phyloP scores from a whole-genome alignment of 139 green algal species.

The Eudorina sp. region DNA sequence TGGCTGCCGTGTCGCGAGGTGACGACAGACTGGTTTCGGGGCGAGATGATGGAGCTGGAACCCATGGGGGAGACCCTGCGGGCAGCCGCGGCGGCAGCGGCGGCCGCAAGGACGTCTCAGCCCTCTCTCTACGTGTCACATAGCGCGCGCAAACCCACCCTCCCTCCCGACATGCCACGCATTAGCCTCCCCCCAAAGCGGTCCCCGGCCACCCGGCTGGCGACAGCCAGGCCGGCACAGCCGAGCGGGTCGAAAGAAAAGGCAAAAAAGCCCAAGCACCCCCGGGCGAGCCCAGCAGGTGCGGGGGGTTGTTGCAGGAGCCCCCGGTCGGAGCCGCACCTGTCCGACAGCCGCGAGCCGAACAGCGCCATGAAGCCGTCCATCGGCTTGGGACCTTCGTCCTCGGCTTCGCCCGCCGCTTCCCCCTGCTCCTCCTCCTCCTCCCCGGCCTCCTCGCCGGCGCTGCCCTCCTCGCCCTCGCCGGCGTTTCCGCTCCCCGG shows the following conservation, averaged over 20 bases:
- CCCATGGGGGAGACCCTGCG: slow-evolving; percentile 30
- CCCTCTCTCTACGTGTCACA: no score
- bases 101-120: no score
- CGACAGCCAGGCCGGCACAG: no score
- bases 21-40: slow-evolving; percentile 11
- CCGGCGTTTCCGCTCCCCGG: not conserved
- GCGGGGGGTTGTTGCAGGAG: no score
- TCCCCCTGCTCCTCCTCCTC: not conserved
- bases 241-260: no score
- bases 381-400: not conserved
- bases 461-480: slow-evolving; percentile 16
- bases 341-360: slow-evolving; percentile 31
- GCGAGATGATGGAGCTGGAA: not conserved
- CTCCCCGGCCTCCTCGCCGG: not conserved
- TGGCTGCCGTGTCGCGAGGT: slow-evolving; percentile 26
- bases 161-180: no score
- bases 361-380: slow-evolving; percentile 49
- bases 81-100: no score
- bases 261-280: no score
- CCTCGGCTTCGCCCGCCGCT: not conserved
- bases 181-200: no score
- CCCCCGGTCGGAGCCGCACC: not conserved
- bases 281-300: no score
- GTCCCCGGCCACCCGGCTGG: no score
- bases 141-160: no score